Percentiles rank a stretch among this genome's conserved stretches.
Conservation (phyloP, 2,329 filamentous ascomycete genomes). For the Pseudogymnoascus sp. region DNA sequence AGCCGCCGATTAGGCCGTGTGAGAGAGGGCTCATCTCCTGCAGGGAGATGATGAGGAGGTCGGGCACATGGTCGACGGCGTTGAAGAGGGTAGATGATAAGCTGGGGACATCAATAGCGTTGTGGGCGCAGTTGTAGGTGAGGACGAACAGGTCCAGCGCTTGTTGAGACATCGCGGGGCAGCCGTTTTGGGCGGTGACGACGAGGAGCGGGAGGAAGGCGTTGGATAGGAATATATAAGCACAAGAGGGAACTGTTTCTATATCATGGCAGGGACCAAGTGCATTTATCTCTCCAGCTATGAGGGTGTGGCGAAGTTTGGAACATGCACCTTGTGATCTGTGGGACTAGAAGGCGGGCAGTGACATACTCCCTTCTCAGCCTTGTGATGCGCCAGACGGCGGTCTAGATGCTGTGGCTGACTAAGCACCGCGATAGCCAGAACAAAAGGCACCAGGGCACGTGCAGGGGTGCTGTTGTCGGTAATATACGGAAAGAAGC, state of each 20-base stretch:
- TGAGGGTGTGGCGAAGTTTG: neutral
- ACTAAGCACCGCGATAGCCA: neutral
- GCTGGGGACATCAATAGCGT: constrained; percentile 57
- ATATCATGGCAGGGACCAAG: neutral
- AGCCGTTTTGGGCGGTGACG: neutral
- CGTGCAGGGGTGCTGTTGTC: neutral
- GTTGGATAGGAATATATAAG: neutral
- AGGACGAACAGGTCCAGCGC: constrained; percentile 65
- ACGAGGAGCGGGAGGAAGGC: constrained; percentile 12
- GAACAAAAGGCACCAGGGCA: constrained; percentile 2
- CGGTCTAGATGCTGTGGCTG: neutral
- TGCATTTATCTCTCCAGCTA: neutral
- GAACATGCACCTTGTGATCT: constrained; percentile 4
- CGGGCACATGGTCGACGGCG: constrained; percentile 55
- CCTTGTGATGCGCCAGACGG: constrained; percentile 4
- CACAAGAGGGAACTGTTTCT: neutral
- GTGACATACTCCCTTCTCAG: constrained; percentile 4
- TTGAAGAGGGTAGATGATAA: constrained; percentile 66
- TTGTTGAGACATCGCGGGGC: constrained; percentile 8
- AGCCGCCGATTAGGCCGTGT: constrained; percentile 77
- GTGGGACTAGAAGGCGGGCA: neutral
- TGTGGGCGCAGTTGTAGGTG: constrained; percentile 83
- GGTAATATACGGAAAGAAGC: neutral
- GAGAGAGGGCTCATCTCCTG: constrained; percentile 86
- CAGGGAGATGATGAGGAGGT: constrained; percentile 61